phyloP scores from a whole-genome alignment of 371 early-diverging fungal species.

The Rhizopus arrhizus region DNA sequence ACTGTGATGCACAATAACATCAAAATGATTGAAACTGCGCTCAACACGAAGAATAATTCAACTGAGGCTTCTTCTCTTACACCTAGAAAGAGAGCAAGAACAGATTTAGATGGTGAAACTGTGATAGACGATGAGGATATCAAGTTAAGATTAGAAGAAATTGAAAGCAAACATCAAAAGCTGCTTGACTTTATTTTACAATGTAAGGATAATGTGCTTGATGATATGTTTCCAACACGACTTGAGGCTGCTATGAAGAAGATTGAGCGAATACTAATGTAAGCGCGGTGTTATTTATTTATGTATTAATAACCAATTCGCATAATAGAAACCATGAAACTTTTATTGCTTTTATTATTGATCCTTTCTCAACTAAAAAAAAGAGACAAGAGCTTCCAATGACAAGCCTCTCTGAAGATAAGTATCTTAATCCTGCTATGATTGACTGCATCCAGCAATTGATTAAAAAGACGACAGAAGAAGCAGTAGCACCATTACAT shows the following conservation, averaged over 20 bases:
- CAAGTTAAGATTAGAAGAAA: constrained; percentile 5
- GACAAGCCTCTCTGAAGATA: neutral
- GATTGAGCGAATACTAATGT: constrained; percentile 30
- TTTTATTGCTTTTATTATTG: constrained; percentile 26
- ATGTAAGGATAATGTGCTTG: constrained; percentile 27
- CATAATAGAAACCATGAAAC: constrained; percentile 30
- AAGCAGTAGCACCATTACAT: constrained; percentile 10
- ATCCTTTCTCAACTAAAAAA: constrained; percentile 24
- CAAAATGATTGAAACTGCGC: constrained; percentile 20
- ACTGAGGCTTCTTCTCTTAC: neutral
- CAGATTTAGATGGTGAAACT: neutral
- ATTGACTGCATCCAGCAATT: constrained; percentile 22
- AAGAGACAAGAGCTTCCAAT: neutral
- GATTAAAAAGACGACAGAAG: constrained; percentile 20
- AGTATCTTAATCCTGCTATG: constrained; percentile 19
- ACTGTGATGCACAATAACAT: constrained; percentile 20
- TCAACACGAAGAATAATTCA: neutral
- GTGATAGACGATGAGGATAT: neutral
- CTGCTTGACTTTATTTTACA: constrained; percentile 28
- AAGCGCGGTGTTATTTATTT: neutral
- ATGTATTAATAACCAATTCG: neutral
- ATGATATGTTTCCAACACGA: constrained; percentile 19
- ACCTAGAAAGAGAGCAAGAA: constrained; percentile 17
- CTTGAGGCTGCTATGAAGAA: constrained; percentile 24
- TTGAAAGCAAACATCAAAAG: constrained; percentile 25